Percentiles rank a stretch among this genome's conserved stretches.
phyloP scores from a whole-genome alignment of 1,139 yeast species.

The Debaryomycetaceae sp. region DNA sequence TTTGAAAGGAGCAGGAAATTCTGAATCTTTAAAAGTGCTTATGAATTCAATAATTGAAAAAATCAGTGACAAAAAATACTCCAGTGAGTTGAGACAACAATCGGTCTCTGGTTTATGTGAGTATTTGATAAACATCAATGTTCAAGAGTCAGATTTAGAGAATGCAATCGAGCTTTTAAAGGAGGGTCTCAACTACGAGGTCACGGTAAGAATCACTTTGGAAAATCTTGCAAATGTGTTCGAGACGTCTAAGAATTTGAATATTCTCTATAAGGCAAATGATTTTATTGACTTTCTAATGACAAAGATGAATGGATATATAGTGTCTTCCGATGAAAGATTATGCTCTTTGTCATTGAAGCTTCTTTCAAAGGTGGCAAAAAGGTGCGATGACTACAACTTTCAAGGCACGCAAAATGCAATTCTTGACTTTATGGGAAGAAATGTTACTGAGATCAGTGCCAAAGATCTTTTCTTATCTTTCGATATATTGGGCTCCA shows the following conservation, averaged over 20 bases:
- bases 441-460: slow-evolving; percentile 2
- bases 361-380: slow-evolving; percentile 16
- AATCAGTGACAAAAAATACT: slow-evolving; percentile 37
- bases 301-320: slow-evolving; percentile 15
- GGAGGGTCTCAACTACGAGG: slow-evolving; percentile 32
- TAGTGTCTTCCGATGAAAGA: slow-evolving; percentile 25
- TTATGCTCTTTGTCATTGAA: slow-evolving; percentile 22
- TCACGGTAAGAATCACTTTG: slow-evolving; percentile 30
- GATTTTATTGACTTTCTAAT: slow-evolving; percentile 14
- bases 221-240: slow-evolving; percentile 27
- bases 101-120: slow-evolving; percentile 39
- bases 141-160: slow-evolving; percentile 10
- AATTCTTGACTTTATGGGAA: slow-evolving; percentile 2
- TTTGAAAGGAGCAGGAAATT: slow-evolving; percentile 13
- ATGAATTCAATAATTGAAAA: slow-evolving; percentile 27
- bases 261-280: slow-evolving; percentile 14
- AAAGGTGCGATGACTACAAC: not conserved
- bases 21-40: slow-evolving; percentile 10
- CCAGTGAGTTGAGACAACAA: slow-evolving; percentile 50
- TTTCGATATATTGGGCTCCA: slow-evolving; percentile 6
- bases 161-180: slow-evolving; percentile 15
- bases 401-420: not conserved
- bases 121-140: slow-evolving; percentile 15
- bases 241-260: slow-evolving; percentile 7
- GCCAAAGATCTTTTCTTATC: slow-evolving; percentile 4